A percentile compares a stretch with the other conserved stretches of the same genome.
Conservation (phyloP, 2,329 filamentous ascomycete species). For the Diaporthe ampelina region DNA sequence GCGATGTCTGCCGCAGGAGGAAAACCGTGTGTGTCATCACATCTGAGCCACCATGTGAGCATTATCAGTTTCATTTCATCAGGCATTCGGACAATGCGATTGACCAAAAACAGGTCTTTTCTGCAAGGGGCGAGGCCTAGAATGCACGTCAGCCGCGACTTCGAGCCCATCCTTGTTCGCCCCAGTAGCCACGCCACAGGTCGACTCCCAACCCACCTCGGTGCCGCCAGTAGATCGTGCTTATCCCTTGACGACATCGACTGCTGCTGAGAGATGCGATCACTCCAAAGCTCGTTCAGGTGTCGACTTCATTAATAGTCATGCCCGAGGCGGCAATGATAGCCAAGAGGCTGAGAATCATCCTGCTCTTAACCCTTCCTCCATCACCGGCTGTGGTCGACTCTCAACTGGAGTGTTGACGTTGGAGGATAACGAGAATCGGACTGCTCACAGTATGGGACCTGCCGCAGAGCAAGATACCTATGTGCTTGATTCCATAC, state of each 20-base stretch:
- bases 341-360: not conserved
- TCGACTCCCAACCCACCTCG: too few relatives aligned
- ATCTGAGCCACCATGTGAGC: slow-evolving; percentile 59
- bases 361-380: not conserved
- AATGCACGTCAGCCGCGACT: not conserved
- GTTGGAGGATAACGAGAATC: not conserved
- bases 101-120: not conserved
- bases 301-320: not conserved
- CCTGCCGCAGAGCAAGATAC: not conserved
- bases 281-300: not conserved
- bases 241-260: not conserved
- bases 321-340: not conserved
- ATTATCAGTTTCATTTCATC: not conserved
- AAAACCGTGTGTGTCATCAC: slow-evolving; percentile 62
- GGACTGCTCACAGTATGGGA: not conserved
- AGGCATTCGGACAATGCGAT: not conserved
- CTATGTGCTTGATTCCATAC: not conserved
- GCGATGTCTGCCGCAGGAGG: slow-evolving; percentile 59
- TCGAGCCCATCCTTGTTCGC: not conserved
- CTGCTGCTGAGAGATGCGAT: not conserved
- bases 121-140: not conserved
- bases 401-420: not conserved
- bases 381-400: not conserved
- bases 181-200: not conserved
- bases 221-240: not conserved